Conservation (phyloP, 257 asterid genomes). For the Capsicum pubescens region DNA sequence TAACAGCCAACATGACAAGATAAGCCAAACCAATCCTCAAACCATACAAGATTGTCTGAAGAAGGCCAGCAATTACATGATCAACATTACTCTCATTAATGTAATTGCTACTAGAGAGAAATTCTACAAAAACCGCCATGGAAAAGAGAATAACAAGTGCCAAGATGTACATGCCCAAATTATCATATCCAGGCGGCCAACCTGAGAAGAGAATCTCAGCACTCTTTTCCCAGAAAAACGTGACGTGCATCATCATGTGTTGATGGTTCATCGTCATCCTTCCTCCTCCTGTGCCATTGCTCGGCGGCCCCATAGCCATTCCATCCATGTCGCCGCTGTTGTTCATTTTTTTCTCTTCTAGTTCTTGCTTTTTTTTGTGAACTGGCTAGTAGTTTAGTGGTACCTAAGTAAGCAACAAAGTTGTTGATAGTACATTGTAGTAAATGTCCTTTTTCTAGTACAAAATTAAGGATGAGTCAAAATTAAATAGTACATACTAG, state of each 20-base stretch:
- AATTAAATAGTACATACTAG: too few relatives aligned
- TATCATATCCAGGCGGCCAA: conserved; percentile 82
- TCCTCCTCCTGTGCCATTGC: conserved; percentile 29
- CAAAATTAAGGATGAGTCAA: neutral
- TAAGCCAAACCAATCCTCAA: conserved; percentile 63
- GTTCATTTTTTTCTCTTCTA: neutral
- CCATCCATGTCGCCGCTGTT: conserved; percentile 19
- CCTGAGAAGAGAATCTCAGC: conserved; percentile 68
- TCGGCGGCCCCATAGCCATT: conserved; percentile 48
- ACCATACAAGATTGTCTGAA: conserved; percentile 56
- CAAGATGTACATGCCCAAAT: conserved; percentile 60
- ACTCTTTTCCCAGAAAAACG: conserved; percentile 80
- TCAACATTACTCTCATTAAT: conserved; percentile 35
- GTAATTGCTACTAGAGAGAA: conserved; percentile 56
- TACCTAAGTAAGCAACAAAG: neutral
- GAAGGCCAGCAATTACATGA: conserved; percentile 42
- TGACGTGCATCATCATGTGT: conserved; percentile 82
- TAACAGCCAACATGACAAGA: conserved; percentile 75
- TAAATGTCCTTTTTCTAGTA: neutral
- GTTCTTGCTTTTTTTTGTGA: neutral
- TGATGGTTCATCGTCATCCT: conserved; percentile 37
- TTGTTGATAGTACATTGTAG: conserved; percentile 6
- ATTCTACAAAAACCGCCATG: conserved; percentile 54
- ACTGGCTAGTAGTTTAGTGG: neutral
- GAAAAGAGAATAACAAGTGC: conserved; percentile 55